These are phyloP conservation scores for Tetracentron sinense DNA, from an alignment of 164 flowering plant species.

Conservation along the genomic window DNA sequence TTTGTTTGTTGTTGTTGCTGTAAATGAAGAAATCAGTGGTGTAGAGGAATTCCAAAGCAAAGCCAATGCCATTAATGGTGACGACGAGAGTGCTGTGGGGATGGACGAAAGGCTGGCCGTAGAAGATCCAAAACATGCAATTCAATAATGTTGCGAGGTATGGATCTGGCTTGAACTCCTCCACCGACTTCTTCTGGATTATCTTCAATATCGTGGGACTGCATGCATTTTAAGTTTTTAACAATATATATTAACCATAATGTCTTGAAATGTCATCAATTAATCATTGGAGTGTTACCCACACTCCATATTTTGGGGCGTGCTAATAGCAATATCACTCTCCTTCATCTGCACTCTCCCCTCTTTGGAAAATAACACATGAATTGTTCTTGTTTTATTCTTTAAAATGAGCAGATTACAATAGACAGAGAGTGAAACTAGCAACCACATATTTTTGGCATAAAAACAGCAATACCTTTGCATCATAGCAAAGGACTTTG, in stretches of 20 bases:
- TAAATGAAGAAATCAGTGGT: slow-evolving; percentile 21
- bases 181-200: slow-evolving; percentile 28
- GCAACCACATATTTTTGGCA: no score
- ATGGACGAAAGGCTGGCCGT: slow-evolving; percentile 42
- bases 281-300: background rate
- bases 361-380: no score
- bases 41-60: slow-evolving; percentile 27
- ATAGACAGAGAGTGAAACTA: no score
- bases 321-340: no score
- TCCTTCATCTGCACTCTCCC: no score
- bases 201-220: slow-evolving; percentile 41
- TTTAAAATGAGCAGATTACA: no score
- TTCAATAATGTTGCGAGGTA: slow-evolving; percentile 36
- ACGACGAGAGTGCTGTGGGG: slow-evolving; percentile 40
- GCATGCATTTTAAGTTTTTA: background rate
- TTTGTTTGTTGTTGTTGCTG: slow-evolving; percentile 18
- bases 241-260: background rate
- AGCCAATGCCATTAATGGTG: slow-evolving; percentile 40
- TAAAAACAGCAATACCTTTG: no score
- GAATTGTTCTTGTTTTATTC: no score
- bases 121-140: slow-evolving; percentile 41
- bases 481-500: no score
- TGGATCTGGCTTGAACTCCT: slow-evolving; percentile 35
- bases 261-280: background rate
- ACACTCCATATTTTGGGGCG: no score